Evolutionary conservation across 257 asterid genomes (phyloP).

Genomic region (Solanum medicagineum): DNA sequence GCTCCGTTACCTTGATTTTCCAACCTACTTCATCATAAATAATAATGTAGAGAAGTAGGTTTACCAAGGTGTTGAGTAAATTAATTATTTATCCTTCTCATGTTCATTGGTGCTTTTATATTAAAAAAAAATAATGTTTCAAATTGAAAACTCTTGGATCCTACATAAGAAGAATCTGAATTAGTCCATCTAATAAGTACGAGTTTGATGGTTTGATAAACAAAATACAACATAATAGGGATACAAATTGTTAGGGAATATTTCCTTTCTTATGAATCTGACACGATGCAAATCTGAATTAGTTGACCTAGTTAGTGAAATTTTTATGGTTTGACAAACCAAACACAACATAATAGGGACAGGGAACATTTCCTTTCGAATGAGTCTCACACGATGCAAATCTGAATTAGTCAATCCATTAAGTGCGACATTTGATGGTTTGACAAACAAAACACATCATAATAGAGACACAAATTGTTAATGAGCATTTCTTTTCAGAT

Average conservation of each 20-base stretch:
- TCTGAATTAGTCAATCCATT: background rate
- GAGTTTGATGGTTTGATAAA: background rate
- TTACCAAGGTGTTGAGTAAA: background rate
- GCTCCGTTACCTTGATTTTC: background rate
- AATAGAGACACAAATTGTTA: too few relatives aligned
- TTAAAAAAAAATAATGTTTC: background rate
- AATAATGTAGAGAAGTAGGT: background rate
- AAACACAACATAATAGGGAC: too few relatives aligned
- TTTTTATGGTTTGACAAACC: too few relatives aligned
- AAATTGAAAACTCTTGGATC: background rate
- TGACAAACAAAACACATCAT: too few relatives aligned
- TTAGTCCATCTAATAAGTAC: background rate
- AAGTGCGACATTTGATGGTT: background rate
- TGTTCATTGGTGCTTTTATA: background rate
- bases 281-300: too few relatives aligned
- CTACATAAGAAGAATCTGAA: background rate
- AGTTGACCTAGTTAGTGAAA: too few relatives aligned
- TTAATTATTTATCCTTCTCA: background rate
- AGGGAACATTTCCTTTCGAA: too few relatives aligned
- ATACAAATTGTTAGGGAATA: too few relatives aligned
- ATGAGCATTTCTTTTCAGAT: too few relatives aligned
- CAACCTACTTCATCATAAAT: background rate
- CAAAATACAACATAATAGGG: background rate
- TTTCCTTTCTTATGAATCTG: too few relatives aligned
- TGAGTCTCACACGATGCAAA: background rate